These are phyloP conservation scores for Logfia minima DNA, from an alignment of 129 eudicot genomes.

Conservation along the genomic window DNA sequence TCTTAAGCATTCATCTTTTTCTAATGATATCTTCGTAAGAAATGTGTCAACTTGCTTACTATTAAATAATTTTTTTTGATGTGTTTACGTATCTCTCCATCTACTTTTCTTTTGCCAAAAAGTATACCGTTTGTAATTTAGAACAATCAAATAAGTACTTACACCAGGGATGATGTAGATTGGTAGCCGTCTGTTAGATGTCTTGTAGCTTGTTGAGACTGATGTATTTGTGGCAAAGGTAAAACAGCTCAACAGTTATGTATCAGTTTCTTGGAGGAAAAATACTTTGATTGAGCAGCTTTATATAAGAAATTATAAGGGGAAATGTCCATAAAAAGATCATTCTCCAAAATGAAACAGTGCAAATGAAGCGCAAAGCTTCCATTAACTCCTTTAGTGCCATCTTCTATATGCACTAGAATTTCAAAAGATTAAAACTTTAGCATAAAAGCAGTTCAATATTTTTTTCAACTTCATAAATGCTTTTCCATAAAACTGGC, in stretches of 20 bases:
- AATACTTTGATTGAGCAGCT: constrained; percentile 32
- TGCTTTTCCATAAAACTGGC: no score
- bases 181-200: constrained; percentile 33
- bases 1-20: neutral
- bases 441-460: neutral
- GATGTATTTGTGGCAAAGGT: constrained; percentile 30
- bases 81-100: neutral
- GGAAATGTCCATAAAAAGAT: constrained; percentile 59
- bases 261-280: constrained; percentile 26
- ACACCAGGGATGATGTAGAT: constrained; percentile 89
- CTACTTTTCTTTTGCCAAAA: neutral
- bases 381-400: constrained; percentile 33
- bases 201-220: constrained; percentile 12
- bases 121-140: neutral
- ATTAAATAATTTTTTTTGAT: neutral
- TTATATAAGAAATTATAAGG: constrained; percentile 56
- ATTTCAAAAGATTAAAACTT: neutral
- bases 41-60: neutral
- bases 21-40: neutral
- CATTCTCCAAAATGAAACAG: constrained; percentile 76
- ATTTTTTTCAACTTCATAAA: no score
- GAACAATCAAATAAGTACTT: constrained; percentile 23
- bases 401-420: constrained; percentile 28
- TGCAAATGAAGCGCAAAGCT: constrained; percentile 44
- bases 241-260: constrained; percentile 30